phyloP scores from a whole-genome alignment of 805 yeast species.

The Wickerhamomyces rabaulensis region DNA sequence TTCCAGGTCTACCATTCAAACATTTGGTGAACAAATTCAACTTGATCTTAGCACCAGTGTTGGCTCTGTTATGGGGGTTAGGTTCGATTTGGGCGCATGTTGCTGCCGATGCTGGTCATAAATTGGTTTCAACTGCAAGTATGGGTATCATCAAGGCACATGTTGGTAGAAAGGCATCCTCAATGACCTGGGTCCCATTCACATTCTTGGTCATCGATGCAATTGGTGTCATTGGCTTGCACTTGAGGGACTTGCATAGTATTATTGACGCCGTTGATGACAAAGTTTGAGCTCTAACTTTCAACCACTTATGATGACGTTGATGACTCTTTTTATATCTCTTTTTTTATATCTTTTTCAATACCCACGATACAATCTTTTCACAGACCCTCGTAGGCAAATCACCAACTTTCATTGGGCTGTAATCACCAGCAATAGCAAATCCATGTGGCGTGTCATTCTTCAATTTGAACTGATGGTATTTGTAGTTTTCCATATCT shows the following conservation, averaged over 20 bases:
- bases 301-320: neutral
- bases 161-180: constrained; percentile 46
- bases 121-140: constrained; percentile 44
- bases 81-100: constrained; percentile 63
- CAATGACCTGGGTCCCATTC: constrained; percentile 60
- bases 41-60: constrained; percentile 29
- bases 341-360: constrained; percentile 11
- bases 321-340: neutral
- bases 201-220: constrained; percentile 38
- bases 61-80: constrained; percentile 52
- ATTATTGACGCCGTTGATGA: constrained; percentile 20
- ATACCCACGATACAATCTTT: constrained; percentile 17
- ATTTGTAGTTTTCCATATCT: constrained; percentile 9
- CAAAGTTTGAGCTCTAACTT: constrained; percentile 6
- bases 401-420: constrained; percentile 26
- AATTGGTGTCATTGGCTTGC: constrained; percentile 30
- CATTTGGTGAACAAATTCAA: constrained; percentile 21
- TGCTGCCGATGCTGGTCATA: constrained; percentile 40
- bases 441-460: constrained; percentile 34
- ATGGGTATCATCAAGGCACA: constrained; percentile 40
- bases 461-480: constrained; percentile 17
- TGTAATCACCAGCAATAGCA: constrained; percentile 36
- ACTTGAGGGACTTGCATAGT: constrained; percentile 29
- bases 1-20: constrained; percentile 47
- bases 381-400: constrained; percentile 22